Evolutionary conservation across 805 yeast species (phyloP).

Genomic region (Naumovozyma dairenensis): DNA sequence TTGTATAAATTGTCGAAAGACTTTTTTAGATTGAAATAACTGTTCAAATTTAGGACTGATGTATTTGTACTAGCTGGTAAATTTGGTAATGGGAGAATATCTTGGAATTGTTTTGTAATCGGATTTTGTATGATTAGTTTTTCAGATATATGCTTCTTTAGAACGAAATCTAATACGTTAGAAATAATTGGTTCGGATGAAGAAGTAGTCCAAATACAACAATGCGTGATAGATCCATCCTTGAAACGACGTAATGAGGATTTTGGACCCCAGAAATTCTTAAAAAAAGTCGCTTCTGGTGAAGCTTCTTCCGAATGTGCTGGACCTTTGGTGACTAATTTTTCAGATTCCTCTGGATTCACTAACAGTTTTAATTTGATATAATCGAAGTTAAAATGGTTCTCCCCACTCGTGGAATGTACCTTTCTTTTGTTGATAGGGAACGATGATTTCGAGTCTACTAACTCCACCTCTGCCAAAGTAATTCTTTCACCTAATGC

Average conservation of each 20-base stretch:
- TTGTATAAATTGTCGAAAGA: slow-evolving; percentile 55
- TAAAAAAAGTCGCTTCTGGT: slow-evolving; percentile 53
- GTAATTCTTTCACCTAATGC: slow-evolving; percentile 45
- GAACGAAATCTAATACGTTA: slow-evolving; percentile 52
- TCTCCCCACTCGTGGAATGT: slow-evolving; percentile 27
- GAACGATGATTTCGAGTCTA: slow-evolving; percentile 24
- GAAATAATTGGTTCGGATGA: slow-evolving; percentile 52
- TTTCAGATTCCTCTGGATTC: slow-evolving; percentile 66
- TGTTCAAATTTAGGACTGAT: slow-evolving; percentile 35
- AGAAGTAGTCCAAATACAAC: slow-evolving; percentile 72
- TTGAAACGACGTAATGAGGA: slow-evolving; percentile 85
- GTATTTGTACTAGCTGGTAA: slow-evolving; percentile 48
- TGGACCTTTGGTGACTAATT: slow-evolving; percentile 82
- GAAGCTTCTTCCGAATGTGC: slow-evolving; percentile 43
- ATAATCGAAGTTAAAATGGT: slow-evolving; percentile 23
- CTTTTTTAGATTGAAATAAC: slow-evolving; percentile 35
- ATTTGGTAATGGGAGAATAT: slow-evolving; percentile 49
- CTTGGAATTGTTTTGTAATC: slow-evolving; percentile 38
- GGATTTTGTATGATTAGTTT: slow-evolving; percentile 21
- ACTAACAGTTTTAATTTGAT: slow-evolving; percentile 55
- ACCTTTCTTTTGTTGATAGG: slow-evolving; percentile 41
- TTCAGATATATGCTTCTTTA: slow-evolving; percentile 53
- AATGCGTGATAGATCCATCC: slow-evolving; percentile 83
- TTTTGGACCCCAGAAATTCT: slow-evolving; percentile 80
- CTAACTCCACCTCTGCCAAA: slow-evolving; percentile 28